Percentiles rank a stretch among this genome's conserved stretches.
Conservation (phyloP, 257 asterid genomes). For the Paraleonurus japonicus region DNA sequence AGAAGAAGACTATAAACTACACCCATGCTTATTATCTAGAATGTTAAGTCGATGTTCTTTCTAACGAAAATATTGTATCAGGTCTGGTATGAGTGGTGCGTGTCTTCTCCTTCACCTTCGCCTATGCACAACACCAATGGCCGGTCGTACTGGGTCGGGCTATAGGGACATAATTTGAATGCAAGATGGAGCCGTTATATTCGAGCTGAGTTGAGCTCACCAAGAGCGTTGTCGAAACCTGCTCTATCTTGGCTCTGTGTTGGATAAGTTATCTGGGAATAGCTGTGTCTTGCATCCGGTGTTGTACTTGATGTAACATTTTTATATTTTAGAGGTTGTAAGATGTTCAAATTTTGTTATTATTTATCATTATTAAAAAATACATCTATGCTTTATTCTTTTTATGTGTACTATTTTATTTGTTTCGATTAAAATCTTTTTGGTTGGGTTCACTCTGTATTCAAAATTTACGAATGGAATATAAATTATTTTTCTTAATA, state of each 20-base stretch:
- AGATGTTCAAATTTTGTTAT: not conserved
- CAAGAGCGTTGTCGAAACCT: not conserved
- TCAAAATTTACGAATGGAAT: no score
- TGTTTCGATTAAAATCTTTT: not conserved
- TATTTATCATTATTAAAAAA: not conserved
- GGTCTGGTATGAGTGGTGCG: constrained; percentile 99
- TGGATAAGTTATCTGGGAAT: not conserved
- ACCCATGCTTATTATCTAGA: not conserved
- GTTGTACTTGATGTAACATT: not conserved
- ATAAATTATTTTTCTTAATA: no score
- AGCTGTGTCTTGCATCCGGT: not conserved
- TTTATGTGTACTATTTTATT: no score
- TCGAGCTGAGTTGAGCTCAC: constrained; percentile 12
- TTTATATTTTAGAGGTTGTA: not conserved
- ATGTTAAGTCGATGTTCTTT: not conserved
- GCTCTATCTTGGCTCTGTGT: not conserved
- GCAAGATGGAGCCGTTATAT: constrained; percentile 21
- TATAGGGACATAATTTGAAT: constrained; percentile 29
- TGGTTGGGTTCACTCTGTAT: no score
- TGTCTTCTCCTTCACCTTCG: constrained; percentile 63
- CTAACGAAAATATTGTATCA: constrained; percentile 17
- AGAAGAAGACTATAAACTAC: no score
- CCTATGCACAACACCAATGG: constrained; percentile 91
- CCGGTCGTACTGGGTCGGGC: constrained; percentile 96
- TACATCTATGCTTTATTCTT: not conserved